Percentiles rank a stretch among this genome's conserved stretches.
These are phyloP conservation scores for Casuarina cunninghamiana DNA, from an alignment of 306 rosid genomes.

Conservation along the genomic window DNA sequence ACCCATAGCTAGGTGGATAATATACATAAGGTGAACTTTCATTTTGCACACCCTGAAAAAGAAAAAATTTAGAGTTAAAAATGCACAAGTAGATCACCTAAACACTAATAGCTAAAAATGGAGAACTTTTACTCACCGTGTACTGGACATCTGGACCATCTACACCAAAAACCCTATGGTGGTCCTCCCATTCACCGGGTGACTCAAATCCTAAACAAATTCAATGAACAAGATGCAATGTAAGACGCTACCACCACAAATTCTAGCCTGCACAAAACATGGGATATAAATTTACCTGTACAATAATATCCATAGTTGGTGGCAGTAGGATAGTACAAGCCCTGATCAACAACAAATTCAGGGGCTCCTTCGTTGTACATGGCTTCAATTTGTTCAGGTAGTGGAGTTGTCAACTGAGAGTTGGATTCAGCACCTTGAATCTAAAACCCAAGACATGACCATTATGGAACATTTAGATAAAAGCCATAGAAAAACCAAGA, in stretches of 20 bases:
- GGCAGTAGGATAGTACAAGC: constrained; percentile 81
- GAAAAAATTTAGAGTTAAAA: constrained; percentile 22
- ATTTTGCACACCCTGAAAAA: constrained; percentile 75
- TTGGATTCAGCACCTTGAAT: constrained; percentile 58
- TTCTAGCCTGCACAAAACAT: neutral
- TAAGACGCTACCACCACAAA: constrained; percentile 20
- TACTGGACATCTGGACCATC: constrained; percentile 78
- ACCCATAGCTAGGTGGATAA: constrained; percentile 83
- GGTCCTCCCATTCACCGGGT: constrained; percentile 95
- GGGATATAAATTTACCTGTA: constrained; percentile 57
- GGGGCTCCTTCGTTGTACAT: constrained; percentile 76
- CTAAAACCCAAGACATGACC: constrained; percentile 36
- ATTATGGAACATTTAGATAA: constrained; percentile 15
- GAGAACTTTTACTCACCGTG: constrained; percentile 47
- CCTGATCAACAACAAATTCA: constrained; percentile 85
- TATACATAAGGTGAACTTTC: constrained; percentile 82
- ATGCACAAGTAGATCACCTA: neutral
- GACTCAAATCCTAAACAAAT: constrained; percentile 72
- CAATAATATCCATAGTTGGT: constrained; percentile 88
- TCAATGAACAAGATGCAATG: constrained; percentile 16
- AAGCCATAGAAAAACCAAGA: neutral
- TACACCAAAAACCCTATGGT: constrained; percentile 66
- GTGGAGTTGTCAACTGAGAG: constrained; percentile 54
- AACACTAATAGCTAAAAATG: neutral
- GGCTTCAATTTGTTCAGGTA: constrained; percentile 60